Conservation (phyloP, 805 yeast species). For the Barnettozyma siamensis region DNA sequence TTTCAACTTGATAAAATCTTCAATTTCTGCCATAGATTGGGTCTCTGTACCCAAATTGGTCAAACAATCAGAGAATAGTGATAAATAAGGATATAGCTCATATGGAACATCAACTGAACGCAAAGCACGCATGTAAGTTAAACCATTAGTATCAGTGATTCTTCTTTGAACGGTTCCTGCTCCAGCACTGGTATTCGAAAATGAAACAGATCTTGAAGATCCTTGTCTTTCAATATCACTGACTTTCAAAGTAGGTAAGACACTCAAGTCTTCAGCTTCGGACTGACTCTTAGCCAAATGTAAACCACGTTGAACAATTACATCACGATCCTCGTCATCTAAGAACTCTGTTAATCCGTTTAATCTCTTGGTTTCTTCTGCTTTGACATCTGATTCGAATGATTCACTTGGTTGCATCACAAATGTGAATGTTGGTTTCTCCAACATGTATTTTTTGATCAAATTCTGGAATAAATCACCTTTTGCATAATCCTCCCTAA, state of each 20-base stretch:
- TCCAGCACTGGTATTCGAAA: constrained; percentile 25
- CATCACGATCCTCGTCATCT: constrained; percentile 48
- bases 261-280: constrained; percentile 64
- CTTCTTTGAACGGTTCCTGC: constrained; percentile 35
- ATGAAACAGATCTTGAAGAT: constrained; percentile 29
- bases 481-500: constrained; percentile 52
- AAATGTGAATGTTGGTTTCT: constrained; percentile 59
- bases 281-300: constrained; percentile 58
- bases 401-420: constrained; percentile 65
- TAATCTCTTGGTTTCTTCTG: constrained; percentile 55
- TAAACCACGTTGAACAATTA: constrained; percentile 55
- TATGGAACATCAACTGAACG: constrained; percentile 57
- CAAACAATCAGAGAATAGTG: constrained; percentile 72
- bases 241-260: constrained; percentile 72
- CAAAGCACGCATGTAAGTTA: constrained; percentile 68
- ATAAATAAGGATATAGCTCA: constrained; percentile 61
- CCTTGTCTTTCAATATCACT: constrained; percentile 65
- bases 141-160: constrained; percentile 70
- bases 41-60: constrained; percentile 80
- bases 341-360: constrained; percentile 37
- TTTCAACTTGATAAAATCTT: constrained; percentile 70
- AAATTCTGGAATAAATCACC: constrained; percentile 57
- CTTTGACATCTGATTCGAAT: constrained; percentile 44
- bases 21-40: constrained; percentile 72
- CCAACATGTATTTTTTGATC: constrained; percentile 46